Evolutionary conservation across 2,329 filamentous ascomycete genomes (phyloP).

Genomic region (Colletotrichum tamarilloi): DNA sequence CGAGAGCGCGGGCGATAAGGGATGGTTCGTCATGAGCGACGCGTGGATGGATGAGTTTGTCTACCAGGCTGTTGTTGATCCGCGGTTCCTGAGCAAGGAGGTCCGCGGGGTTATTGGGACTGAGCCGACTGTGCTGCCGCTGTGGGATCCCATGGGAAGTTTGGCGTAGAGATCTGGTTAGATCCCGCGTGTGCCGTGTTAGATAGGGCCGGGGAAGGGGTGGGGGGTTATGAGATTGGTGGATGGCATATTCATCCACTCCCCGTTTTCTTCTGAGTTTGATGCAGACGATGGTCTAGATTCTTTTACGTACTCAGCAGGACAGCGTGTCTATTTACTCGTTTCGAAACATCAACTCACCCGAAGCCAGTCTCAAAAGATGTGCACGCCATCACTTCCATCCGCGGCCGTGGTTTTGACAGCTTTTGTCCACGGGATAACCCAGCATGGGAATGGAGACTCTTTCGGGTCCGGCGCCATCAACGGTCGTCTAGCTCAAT

Average conservation of each 20-base stretch:
- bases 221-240: background rate
- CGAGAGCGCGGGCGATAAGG: constrained; percentile 74
- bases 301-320: background rate
- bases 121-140: constrained; percentile 76
- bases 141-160: constrained; percentile 86
- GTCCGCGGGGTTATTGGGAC: constrained; percentile 77
- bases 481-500: background rate
- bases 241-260: background rate
- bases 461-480: background rate
- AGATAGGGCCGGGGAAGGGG: background rate
- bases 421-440: no score
- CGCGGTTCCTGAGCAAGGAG: constrained; percentile 71
- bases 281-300: constrained; percentile 6
- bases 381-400: background rate
- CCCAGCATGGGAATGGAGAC: background rate
- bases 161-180: constrained; percentile 61
- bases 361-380: background rate
- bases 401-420: background rate
- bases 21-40: constrained; percentile 92
- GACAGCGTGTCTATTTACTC: constrained; percentile 18
- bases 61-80: constrained; percentile 88
- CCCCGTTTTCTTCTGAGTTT: background rate
- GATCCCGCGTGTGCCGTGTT: background rate
- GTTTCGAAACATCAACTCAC: background rate
- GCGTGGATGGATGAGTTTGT: constrained; percentile 83